A percentile compares a stretch with the other conserved stretches of the same genome.
Evolutionary conservation across 176 grass and related monocot genomes (phyloP).

Genomic region (Tillandsia fasciculata): DNA sequence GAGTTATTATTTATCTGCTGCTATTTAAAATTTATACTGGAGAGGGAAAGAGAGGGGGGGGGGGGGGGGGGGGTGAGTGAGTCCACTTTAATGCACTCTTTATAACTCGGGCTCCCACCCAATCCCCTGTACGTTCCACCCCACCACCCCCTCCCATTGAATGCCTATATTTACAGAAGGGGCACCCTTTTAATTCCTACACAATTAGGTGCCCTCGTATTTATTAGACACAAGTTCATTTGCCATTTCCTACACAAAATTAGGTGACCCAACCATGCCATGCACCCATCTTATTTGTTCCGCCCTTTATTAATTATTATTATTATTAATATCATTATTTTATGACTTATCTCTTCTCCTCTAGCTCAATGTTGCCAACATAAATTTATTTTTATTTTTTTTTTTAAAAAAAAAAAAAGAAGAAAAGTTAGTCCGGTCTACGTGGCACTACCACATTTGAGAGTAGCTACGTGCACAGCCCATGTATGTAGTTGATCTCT

Average conservation of each 20-base stretch:
- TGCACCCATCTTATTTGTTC: neutral
- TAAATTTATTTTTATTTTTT: too few relatives aligned
- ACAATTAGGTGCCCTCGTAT: conserved; percentile 24
- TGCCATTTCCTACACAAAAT: conserved; percentile 16
- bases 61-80: neutral
- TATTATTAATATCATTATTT: too few relatives aligned
- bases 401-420: too few relatives aligned
- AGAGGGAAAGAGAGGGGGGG: neutral
- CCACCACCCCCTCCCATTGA: conserved; percentile 23
- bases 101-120: conserved; percentile 13
- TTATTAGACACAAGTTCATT: conserved; percentile 8
- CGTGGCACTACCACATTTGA: neutral
- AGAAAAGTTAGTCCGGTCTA: neutral
- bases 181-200: conserved; percentile 4
- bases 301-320: too few relatives aligned
- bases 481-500: neutral
- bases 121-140: conserved; percentile 11
- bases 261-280: conserved; percentile 6
- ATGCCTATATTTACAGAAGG: conserved; percentile 20
- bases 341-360: too few relatives aligned
- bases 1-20: neutral
- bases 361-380: too few relatives aligned
- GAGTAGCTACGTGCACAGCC: neutral
- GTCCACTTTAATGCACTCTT: neutral
- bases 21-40: neutral